Conservation (phyloP, 2,329 filamentous ascomycete species). For the Apiospora rasikravindrae region DNA sequence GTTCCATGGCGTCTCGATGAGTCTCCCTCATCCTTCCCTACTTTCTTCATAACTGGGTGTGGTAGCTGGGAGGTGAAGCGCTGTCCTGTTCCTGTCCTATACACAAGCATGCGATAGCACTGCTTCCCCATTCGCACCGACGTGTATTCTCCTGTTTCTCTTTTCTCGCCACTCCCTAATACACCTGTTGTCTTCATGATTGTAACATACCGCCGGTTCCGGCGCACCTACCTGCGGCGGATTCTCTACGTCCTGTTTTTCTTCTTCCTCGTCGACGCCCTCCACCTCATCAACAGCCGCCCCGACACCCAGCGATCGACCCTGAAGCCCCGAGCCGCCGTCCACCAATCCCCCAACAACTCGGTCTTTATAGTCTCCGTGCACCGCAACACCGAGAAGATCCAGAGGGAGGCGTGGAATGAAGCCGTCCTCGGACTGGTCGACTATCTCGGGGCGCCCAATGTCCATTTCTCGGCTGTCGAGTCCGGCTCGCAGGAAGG, state of each 20-base stretch:
- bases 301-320: constrained; percentile 38
- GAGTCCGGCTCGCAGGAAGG: constrained; percentile 73
- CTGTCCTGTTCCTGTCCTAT: neutral
- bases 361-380: constrained; percentile 69
- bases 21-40: constrained; percentile 6
- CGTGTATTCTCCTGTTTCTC: neutral
- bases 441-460: constrained; percentile 61
- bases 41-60: constrained; percentile 1
- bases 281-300: constrained; percentile 37
- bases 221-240: constrained; percentile 42
- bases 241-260: constrained; percentile 38
- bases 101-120: constrained; percentile 11
- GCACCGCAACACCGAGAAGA: constrained; percentile 68
- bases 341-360: constrained; percentile 31
- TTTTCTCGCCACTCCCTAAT: constrained; percentile 13
- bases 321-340: constrained; percentile 28
- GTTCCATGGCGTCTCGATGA: constrained; percentile 4
- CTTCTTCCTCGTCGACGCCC: constrained; percentile 43
- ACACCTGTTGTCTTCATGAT: constrained; percentile 36
- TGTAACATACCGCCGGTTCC: constrained; percentile 41
- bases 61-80: constrained; percentile 1
- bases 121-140: neutral
- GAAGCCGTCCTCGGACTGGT: constrained; percentile 61
- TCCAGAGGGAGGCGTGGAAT: constrained; percentile 66
- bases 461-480: constrained; percentile 69